These are phyloP conservation scores for Epichloe typhina DNA, from an alignment of 2,329 filamentous ascomycete species.

Conservation along the genomic window DNA sequence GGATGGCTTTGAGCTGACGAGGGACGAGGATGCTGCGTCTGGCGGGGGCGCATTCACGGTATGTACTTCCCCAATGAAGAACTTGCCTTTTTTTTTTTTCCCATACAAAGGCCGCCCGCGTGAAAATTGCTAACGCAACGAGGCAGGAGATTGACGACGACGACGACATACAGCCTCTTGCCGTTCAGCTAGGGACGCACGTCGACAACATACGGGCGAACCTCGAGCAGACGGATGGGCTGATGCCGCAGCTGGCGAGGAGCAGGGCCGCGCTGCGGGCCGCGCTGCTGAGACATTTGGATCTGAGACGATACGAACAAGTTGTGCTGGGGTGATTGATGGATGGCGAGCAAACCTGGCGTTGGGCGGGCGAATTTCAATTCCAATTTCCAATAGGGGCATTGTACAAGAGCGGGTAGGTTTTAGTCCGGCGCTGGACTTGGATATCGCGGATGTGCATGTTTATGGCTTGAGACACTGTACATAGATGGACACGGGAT, in stretches of 20 bases:
- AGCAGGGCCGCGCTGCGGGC: conserved; percentile 36
- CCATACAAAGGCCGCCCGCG: no score
- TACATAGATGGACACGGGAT: no score
- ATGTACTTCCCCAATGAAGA: no score
- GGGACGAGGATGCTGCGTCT: neutral
- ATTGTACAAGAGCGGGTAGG: no score
- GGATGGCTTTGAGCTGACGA: conserved; percentile 4
- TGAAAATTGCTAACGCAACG: no score
- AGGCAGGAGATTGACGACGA: conserved; percentile 13
- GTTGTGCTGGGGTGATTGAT: conserved; percentile 28
- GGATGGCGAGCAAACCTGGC: no score
- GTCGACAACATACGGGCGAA: conserved; percentile 44
- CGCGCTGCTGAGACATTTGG: conserved; percentile 32
- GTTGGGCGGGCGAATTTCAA: no score
- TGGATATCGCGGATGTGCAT: no score
- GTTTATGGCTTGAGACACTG: no score
- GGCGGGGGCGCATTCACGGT: conserved; percentile 9
- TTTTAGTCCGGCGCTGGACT: no score
- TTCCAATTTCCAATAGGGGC: no score
- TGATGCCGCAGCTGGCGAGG: conserved; percentile 34
- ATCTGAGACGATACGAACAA: conserved; percentile 31
- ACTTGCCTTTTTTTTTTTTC: neutral
- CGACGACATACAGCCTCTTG: conserved; percentile 30
- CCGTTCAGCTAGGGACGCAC: conserved; percentile 37
- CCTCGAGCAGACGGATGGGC: conserved; percentile 37